Evolutionary conservation across 169 alveolate species (phyloP).

Genomic region (Plasmodium vinckei): DNA sequence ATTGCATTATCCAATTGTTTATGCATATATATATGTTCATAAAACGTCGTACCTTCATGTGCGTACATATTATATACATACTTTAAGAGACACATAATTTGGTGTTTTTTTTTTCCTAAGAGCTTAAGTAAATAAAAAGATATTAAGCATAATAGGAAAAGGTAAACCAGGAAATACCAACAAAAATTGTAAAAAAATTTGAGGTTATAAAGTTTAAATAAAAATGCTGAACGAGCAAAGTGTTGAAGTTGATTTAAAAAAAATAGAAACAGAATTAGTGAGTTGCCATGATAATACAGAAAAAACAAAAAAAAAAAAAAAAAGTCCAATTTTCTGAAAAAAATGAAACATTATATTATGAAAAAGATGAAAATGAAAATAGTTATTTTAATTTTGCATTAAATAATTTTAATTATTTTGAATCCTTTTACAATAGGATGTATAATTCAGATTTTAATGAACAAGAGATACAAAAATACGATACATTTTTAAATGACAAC

Average conservation of each 20-base stretch:
- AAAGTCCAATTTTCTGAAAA: constrained; percentile 73
- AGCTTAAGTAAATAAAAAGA: no score
- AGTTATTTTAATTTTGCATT: constrained; percentile 60
- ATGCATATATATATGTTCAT: no score
- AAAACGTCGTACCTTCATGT: no score
- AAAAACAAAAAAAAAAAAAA: constrained; percentile 56
- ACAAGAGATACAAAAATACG: constrained; percentile 12
- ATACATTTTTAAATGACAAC: constrained; percentile 13
- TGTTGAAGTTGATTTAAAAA: constrained; percentile 25
- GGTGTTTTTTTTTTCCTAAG: no score
- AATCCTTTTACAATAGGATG: constrained; percentile 61
- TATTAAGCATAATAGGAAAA: no score
- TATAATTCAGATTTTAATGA: constrained; percentile 50
- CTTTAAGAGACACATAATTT: no score
- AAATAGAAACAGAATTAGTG: constrained; percentile 30
- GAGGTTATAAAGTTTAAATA: neutral
- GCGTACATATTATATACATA: no score
- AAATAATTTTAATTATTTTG: constrained; percentile 69
- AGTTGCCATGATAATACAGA: constrained; percentile 7
- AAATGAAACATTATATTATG: constrained; percentile 74
- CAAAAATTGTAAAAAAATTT: no score
- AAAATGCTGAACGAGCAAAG: constrained; percentile 73
- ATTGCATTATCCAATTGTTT: no score
- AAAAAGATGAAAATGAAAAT: constrained; percentile 74
- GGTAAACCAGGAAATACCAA: no score